Evolutionary conservation across 2,329 filamentous ascomycete species (phyloP), one percentile per base, ranked within the genome.

Genomic region (Claviceps paspali): DNA sequence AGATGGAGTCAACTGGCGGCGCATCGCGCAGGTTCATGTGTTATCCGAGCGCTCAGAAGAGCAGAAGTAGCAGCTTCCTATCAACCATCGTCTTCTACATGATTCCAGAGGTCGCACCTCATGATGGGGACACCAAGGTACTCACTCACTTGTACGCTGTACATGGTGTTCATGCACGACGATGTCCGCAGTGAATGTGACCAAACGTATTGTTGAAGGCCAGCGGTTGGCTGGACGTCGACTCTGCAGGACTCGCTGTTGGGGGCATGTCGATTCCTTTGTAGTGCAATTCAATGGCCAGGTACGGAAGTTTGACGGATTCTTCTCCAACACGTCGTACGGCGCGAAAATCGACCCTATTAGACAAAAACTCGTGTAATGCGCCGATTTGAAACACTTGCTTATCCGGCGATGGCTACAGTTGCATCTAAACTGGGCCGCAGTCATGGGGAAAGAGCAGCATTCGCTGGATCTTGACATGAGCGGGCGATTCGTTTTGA

Each of bases 151-250:
- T 27, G 21, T 10, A 27, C 28, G 22, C 35, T 18, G 27, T 17
- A 26, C 29, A 26, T 31, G 21, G 21, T 21, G 28, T 31, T 26
- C 35, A 31, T 31, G 28, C 35, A 36, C 21, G 28, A 36, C 22
- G 28, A 31, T 18, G 34, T 5, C 11, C 15, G 21, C 15, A 14
- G 14, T 11, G 15, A 31, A 18, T 26, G 14, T 24, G 35, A 26
- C 24, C 26, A 31, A 14, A 22, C n/a, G 11, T 11, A 11, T 33
- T 7, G 10, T 17, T 22, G 12, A 27, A 31, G 15, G 10, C 21
- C 12, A 11, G 18, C 15, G 14, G 15, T 29, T 7, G 8, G 8
- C 11, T 28, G 18, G 27, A 34, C 23, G 19, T 11, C 5, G 14
- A 4, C 10, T 23, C 31, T 24, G 21, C 6, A 6, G 17, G 11